Percentiles rank a stretch among this genome's conserved stretches.
These are phyloP conservation scores for Paramecium sonneborni DNA, from an alignment of 73 alveolate species.

Conservation along the genomic window DNA sequence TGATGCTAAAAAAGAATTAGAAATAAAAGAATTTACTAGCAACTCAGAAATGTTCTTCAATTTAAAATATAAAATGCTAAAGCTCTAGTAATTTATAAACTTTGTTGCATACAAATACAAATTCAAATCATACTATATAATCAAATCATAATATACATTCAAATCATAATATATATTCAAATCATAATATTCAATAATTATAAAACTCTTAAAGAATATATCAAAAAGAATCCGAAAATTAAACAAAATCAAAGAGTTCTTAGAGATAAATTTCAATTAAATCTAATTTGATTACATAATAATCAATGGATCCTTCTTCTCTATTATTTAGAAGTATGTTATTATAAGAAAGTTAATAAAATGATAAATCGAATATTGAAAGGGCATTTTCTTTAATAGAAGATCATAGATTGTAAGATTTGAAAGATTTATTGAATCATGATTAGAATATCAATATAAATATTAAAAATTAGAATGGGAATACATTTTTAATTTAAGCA, in stretches of 20 bases:
- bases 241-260: background rate
- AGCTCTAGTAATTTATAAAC: background rate
- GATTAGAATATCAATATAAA: conserved; percentile 13
- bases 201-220: background rate
- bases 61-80: background rate
- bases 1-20: background rate
- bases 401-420: background rate
- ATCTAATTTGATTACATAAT: background rate
- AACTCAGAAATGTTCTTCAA: background rate
- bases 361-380: background rate
- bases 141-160: too few relatives aligned
- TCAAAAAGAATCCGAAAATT: background rate
- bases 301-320: background rate
- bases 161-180: background rate
- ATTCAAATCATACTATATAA: background rate
- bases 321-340: background rate
- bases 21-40: background rate
- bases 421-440: background rate
- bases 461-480: background rate
- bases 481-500: background rate
- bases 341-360: background rate
- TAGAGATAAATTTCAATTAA: background rate
- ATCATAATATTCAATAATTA: background rate
- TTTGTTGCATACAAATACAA: background rate
- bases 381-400: background rate